These are phyloP conservation scores for Blastobotrys elegans DNA, from an alignment of 1,139 yeast genomes.

Conservation along the genomic window DNA sequence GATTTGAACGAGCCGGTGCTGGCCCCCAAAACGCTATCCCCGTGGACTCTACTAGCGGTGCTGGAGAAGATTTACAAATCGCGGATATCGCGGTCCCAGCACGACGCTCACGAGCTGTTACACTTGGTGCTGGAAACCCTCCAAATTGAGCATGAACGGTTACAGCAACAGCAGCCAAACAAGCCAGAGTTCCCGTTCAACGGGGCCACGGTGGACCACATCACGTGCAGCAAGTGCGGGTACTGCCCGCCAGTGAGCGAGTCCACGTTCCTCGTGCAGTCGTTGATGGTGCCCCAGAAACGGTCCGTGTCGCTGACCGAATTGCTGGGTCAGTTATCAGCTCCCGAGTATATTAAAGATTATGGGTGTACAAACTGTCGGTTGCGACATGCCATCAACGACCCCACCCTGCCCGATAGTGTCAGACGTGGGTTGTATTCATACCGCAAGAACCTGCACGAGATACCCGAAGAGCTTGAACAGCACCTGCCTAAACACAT, in stretches of 20 bases:
- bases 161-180: conserved; percentile 31
- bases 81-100: conserved; percentile 75
- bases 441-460: conserved; percentile 23
- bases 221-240: conserved; percentile 65
- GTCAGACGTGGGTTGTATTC: conserved; percentile 12
- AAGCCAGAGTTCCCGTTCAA: conserved; percentile 67
- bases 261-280: conserved; percentile 64
- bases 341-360: conserved; percentile 66
- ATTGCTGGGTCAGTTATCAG: conserved; percentile 53
- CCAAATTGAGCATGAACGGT: conserved; percentile 54
- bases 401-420: conserved; percentile 15
- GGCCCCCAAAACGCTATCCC: conserved; percentile 54
- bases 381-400: conserved; percentile 40
- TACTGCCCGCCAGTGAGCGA: conserved; percentile 55
- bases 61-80: conserved; percentile 76
- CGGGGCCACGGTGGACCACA: conserved; percentile 60
- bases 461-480: conserved; percentile 32
- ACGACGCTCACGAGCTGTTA: conserved; percentile 90
- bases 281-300: conserved; percentile 69
- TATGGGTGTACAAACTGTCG: conserved; percentile 76
- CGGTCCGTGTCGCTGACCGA: conserved; percentile 45
- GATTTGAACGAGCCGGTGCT: conserved; percentile 62
- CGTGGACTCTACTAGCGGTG: conserved; percentile 71
- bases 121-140: conserved; percentile 76
- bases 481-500: conserved; percentile 39